Percentiles rank a stretch among this genome's conserved stretches.
phyloP scores from a whole-genome alignment of 768 basidiomycete species.

The Collybia sordida region DNA sequence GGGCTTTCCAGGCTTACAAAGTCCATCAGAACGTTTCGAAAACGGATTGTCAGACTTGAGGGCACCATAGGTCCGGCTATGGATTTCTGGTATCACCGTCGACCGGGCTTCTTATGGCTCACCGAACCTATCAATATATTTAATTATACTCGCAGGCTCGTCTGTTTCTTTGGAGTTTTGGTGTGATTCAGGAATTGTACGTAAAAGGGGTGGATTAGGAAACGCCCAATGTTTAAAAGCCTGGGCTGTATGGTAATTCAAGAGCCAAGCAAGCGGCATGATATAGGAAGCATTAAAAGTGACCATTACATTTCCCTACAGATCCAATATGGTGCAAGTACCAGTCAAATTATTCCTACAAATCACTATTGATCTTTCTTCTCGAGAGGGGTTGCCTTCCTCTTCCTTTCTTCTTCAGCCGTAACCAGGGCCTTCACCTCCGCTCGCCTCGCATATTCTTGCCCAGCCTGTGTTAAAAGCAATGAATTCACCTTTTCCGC shows the following conservation, averaged over 20 bases:
- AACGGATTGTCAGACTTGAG: no score
- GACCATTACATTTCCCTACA: neutral
- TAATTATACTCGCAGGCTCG: neutral
- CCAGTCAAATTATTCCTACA: neutral
- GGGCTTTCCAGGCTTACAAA: no score
- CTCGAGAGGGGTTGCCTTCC: conserved; percentile 21
- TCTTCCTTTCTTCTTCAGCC: conserved; percentile 28
- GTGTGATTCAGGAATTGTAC: neutral
- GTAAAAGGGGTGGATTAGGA: no score
- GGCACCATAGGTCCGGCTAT: no score
- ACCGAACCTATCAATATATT: neutral
- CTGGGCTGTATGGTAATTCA: neutral
- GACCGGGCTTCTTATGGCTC: conserved; percentile 1
- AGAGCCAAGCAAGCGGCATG: no score
- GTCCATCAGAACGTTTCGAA: conserved; percentile 1
- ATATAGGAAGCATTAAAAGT: neutral
- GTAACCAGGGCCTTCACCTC: conserved; percentile 50
- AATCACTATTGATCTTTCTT: conserved; percentile 39
- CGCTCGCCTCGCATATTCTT: conserved; percentile 74
- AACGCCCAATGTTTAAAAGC: neutral
- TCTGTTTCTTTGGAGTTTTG: no score
- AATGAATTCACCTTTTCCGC: conserved; percentile 1
- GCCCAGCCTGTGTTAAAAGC: conserved; percentile 59
- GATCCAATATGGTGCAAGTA: no score
- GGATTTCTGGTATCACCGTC: neutral